Base-by-base conservation (phyloP, 768 basidiomycete genomes). In the Mycena olivaceomarginata region DNA sequence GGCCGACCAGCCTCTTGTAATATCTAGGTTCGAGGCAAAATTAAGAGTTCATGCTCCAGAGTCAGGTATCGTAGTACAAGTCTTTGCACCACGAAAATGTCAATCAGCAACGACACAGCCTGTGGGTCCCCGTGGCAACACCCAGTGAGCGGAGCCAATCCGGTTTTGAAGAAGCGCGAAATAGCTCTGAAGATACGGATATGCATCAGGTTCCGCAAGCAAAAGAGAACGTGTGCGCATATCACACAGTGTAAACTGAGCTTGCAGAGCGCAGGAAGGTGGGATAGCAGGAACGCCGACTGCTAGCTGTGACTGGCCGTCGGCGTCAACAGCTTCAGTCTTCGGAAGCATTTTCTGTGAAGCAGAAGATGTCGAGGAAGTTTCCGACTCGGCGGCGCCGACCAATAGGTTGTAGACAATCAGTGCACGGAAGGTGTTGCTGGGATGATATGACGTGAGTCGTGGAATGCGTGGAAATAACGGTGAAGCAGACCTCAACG, bases 261-360 rank as follows among this genome's bases (percentile, higher is more conserved):
- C 59, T 18, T 37, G 31, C 59, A 39, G 59, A 60, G 59, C 31
- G 37, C 59, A 60, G 59, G 39, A 60, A 60, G 57, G 59, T 60
- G 31, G 13, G 53, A 56, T 56, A n/a, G 53, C 53, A 18, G 53
- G 39, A 62, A 62, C 59, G 59, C 59, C 59, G 59, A 62, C 39
- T 40, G 59, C 59, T 39, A 62, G 37, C 18, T 60, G 59, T 39
- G 37, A 39, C 59, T 39, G 59, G 59, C 59, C 59, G 59, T 39
- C 37, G 39, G 59, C 59, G 37, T 62, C 59, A 62, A 40, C 59
- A 62, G 59, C 37, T 9, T 40, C 59, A 62, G 53, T 56, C 37
- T 62, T 40, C 59, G 59, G 59, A 62, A 62, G 59, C 59, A 62
- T 39, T 39, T 62, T 16, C 59, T 62, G 59, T 62, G 59, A 62